A percentile compares a stretch with the other conserved stretches of the same genome.
These are phyloP conservation scores for Pyrenula massariospora DNA, from an alignment of 495 filamentous ascomycete genomes.

Conservation along the genomic window DNA sequence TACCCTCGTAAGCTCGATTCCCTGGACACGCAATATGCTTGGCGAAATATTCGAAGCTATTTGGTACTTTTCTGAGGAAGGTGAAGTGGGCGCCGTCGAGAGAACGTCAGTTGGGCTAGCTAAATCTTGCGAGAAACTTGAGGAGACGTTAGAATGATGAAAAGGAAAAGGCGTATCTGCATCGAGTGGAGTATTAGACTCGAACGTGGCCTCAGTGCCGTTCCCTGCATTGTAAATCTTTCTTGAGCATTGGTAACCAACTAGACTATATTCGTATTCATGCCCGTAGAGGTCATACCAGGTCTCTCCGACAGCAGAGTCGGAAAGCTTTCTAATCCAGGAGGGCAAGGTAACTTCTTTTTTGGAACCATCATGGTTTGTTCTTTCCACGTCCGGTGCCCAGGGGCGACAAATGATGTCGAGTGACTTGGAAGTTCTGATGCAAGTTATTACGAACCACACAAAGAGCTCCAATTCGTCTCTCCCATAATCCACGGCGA, in stretches of 20 bases:
- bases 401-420: neutral
- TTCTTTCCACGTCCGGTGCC: neutral
- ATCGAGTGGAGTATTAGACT: neutral
- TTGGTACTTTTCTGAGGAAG: neutral
- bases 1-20: neutral
- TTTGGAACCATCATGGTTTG: neutral
- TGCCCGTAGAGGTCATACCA: neutral
- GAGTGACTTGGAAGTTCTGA: neutral
- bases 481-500: neutral
- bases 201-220: neutral
- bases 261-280: neutral
- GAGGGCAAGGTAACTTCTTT: neutral
- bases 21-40: neutral
- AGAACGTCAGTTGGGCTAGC: neutral
- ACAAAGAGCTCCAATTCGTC: neutral
- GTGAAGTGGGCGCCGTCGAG: neutral
- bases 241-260: neutral
- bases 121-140: neutral
- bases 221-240: neutral
- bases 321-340: neutral
- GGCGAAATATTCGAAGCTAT: neutral
- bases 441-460: neutral
- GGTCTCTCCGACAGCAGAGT: neutral
- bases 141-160: neutral
- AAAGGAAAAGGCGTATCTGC: neutral